Base-by-base conservation (phyloP, 1,284 basidiomycete genomes). In the Papiliotrema laurentii region DNA sequence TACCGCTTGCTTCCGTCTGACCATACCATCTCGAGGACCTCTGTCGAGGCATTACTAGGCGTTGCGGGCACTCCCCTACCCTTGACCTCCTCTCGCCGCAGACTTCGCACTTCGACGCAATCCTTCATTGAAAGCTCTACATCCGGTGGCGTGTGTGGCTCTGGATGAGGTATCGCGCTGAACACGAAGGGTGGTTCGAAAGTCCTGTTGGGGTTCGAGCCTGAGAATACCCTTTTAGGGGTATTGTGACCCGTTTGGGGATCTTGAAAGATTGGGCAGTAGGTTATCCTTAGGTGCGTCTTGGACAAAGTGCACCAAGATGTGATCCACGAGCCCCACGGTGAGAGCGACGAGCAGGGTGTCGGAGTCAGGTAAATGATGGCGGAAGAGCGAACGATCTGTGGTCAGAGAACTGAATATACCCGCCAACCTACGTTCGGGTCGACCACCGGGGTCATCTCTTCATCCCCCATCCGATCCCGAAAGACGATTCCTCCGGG, bases 381-480 rank as follows among this genome's bases (percentile, higher is more conserved):
- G 1, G 67, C 44, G 2, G 60, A 58, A 4, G 61, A 49, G 25
- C 64, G 59, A 10, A 68, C 52, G 5, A 60, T 34, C 63, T 66
- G 33, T 35, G 10, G 25, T 21, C 5, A 4, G 2, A 28, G 2
- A 2, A 22, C 21, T 3, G 7, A 5, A 21, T n/a, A 31, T 10
- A 2, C 34, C n/a, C n/a, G 35, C 7, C 2, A n/a, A 57, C 57
- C 54, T 42, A 64, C 61, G 40, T 58, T 50, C 25, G 54, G 47
- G 47, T 64, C 56, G 19, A 16, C 38, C 34, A 37, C 27, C 14
- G 22, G 22, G 9, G 42, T 49, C 66, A 67, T 68, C 55, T 69
- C 68, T 24, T 59, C 57, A 43, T 66, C 66, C 14, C 65, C 69
- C 68, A 69, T 69, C 13, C 69, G 49, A 51, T 71, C 66, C 18